These are phyloP conservation scores for Coniochaeta hoffmannii DNA, from an alignment of 2,329 filamentous ascomycete species.

Conservation along the genomic window DNA sequence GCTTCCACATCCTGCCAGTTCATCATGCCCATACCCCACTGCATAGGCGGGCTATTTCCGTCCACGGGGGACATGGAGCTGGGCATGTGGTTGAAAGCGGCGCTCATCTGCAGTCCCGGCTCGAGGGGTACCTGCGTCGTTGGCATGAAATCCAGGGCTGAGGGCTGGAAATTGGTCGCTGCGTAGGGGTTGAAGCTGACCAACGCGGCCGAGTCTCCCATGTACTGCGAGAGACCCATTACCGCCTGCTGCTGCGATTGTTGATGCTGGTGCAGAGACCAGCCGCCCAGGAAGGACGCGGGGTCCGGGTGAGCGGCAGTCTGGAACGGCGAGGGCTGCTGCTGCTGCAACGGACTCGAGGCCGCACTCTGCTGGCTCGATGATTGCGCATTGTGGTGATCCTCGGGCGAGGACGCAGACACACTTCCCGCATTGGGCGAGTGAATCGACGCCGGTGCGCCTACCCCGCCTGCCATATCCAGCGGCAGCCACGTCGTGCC, in stretches of 20 bases:
- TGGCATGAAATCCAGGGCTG: constrained; percentile 53
- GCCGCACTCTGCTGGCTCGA: constrained; percentile 38
- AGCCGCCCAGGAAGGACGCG: constrained; percentile 47
- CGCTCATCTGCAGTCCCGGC: constrained; percentile 53
- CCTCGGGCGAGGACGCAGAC: constrained; percentile 42
- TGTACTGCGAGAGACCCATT: constrained; percentile 43
- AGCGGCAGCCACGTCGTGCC: constrained; percentile 39
- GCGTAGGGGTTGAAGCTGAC: constrained; percentile 48
- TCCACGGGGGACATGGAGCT: constrained; percentile 49
- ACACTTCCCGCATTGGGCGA: constrained; percentile 33
- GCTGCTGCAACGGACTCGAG: constrained; percentile 45
- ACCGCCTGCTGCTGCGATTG: constrained; percentile 24
- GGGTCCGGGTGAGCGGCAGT: constrained; percentile 40
- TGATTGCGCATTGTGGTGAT: constrained; percentile 36
- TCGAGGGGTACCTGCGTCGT: constrained; percentile 58
- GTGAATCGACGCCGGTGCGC: constrained; percentile 22
- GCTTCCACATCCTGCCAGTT: constrained; percentile 76
- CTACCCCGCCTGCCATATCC: constrained; percentile 32
- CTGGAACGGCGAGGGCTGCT: constrained; percentile 49
- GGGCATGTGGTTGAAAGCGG: constrained; percentile 52
- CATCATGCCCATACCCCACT: constrained; percentile 57
- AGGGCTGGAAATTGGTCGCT: constrained; percentile 43
- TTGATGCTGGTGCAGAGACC: constrained; percentile 38
- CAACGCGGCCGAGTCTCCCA: constrained; percentile 51
- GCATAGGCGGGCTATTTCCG: constrained; percentile 45